Evolutionary conservation across 768 basidiomycete genomes (phyloP).

Genomic region (Trametes cinnabarina): DNA sequence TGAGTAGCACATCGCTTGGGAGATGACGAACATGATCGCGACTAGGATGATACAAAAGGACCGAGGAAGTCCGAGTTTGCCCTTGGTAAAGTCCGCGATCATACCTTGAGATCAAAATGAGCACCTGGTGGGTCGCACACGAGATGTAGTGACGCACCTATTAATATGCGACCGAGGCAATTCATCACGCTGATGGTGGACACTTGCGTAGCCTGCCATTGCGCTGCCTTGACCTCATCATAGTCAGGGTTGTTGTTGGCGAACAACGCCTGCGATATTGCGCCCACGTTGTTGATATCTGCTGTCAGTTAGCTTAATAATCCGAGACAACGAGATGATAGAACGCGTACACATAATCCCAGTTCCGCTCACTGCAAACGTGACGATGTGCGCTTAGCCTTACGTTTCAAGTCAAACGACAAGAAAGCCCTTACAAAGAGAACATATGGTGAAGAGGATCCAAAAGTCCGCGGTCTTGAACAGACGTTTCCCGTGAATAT

Average conservation of each 20-base stretch:
- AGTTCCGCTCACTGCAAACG: conserved; percentile 58
- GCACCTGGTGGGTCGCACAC: too few species aligned
- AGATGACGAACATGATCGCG: conserved; percentile 63
- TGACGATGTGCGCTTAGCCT: background rate
- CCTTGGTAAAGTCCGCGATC: conserved; percentile 64
- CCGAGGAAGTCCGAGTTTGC: conserved; percentile 55
- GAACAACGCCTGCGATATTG: conserved; percentile 68
- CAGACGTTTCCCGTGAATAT: conserved; percentile 54
- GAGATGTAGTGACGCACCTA: conserved; percentile 48
- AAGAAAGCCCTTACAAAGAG: conserved; percentile 47
- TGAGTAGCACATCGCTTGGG: conserved; percentile 59
- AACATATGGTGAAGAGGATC: conserved; percentile 54
- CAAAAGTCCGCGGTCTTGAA: conserved; percentile 59
- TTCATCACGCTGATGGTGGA: conserved; percentile 81
- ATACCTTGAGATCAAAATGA: conserved; percentile 43
- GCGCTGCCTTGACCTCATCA: conserved; percentile 63
- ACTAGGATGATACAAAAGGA: conserved; percentile 71
- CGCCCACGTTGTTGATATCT: conserved; percentile 89
- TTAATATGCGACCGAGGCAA: conserved; percentile 71
- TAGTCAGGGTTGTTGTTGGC: conserved; percentile 59
- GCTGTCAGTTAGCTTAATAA: background rate
- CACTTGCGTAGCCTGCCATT: conserved; percentile 84
- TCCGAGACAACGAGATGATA: background rate
- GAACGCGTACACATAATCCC: conserved; percentile 67
- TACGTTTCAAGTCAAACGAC: background rate